Evolutionary conservation across 164 flowering plant species (phyloP).

Genomic region (Berberis vulgaris): DNA sequence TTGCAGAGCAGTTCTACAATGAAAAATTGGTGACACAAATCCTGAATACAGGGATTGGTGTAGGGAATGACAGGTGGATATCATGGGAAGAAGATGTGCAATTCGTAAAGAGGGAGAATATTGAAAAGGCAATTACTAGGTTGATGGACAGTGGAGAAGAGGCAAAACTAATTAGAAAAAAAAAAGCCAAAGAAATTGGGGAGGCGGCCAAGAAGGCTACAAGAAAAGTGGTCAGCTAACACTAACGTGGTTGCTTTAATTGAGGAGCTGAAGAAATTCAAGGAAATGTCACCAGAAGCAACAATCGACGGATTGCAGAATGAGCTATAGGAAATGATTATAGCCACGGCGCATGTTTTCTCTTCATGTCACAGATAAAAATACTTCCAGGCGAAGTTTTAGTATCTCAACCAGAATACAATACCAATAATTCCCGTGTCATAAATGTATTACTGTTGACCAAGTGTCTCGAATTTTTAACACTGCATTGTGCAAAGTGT

Average conservation of each 20-base stretch:
- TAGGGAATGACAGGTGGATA: neutral
- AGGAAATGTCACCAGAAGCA: neutral
- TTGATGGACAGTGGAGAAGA: neutral
- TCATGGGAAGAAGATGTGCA: neutral
- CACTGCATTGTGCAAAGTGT: no score
- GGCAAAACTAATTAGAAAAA: neutral
- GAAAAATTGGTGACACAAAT: constrained; percentile 13
- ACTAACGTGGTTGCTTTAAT: neutral
- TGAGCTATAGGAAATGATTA: no score
- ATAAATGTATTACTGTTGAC: no score
- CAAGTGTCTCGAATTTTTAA: no score
- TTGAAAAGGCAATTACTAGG: neutral
- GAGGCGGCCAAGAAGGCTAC: neutral
- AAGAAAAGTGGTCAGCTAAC: neutral
- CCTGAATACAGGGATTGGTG: constrained; percentile 4
- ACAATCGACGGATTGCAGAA: no score
- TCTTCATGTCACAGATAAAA: no score
- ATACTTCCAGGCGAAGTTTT: no score
- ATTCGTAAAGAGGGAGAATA: neutral
- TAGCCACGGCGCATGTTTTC: no score
- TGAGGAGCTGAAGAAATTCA: neutral
- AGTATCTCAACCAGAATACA: no score
- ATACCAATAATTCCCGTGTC: no score
- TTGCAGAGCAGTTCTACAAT: constrained; percentile 17
- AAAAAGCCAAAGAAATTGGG: neutral